These are phyloP conservation scores for Pneumocystis jirovecii DNA, from an alignment of 1,139 yeast species.

Conservation along the genomic window DNA sequence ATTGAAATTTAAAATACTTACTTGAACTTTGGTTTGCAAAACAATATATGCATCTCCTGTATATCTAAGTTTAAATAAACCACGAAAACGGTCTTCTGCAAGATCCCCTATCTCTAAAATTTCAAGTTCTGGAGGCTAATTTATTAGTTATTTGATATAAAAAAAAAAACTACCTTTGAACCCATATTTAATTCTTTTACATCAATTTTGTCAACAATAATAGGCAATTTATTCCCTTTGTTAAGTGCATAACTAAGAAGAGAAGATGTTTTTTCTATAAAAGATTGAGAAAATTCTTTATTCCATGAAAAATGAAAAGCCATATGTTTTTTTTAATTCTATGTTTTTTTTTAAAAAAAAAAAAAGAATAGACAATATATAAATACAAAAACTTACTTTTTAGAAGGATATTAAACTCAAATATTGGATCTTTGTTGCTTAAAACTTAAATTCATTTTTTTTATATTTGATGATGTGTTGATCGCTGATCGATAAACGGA, in stretches of 20 bases:
- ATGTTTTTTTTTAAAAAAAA: background rate
- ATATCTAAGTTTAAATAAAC: slow-evolving; percentile 69
- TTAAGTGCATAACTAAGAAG: slow-evolving; percentile 65
- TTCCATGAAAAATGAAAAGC: slow-evolving; percentile 12
- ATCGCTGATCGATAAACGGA: background rate
- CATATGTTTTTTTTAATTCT: background rate
- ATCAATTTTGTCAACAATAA: slow-evolving; percentile 56
- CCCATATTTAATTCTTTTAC: slow-evolving; percentile 71
- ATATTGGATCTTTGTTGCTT: background rate
- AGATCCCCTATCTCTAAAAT: slow-evolving; percentile 76
- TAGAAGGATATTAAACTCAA: background rate
- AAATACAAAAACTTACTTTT: no score
- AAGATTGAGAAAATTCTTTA: slow-evolving; percentile 10
- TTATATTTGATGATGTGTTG: background rate
- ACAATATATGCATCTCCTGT: slow-evolving; percentile 70
- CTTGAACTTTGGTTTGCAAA: slow-evolving; percentile 52
- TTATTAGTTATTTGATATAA: background rate
- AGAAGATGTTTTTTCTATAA: slow-evolving; percentile 38
- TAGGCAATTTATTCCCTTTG: slow-evolving; percentile 55
- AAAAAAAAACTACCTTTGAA: slow-evolving; percentile 23
- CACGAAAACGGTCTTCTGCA: slow-evolving; percentile 65
- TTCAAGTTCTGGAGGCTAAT: slow-evolving; percentile 57
- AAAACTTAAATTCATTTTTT: background rate
- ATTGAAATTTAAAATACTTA: background rate
- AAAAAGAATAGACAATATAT: background rate